Conservation (phyloP, 768 basidiomycete genomes). For the Nevesoporus exiguus region DNA sequence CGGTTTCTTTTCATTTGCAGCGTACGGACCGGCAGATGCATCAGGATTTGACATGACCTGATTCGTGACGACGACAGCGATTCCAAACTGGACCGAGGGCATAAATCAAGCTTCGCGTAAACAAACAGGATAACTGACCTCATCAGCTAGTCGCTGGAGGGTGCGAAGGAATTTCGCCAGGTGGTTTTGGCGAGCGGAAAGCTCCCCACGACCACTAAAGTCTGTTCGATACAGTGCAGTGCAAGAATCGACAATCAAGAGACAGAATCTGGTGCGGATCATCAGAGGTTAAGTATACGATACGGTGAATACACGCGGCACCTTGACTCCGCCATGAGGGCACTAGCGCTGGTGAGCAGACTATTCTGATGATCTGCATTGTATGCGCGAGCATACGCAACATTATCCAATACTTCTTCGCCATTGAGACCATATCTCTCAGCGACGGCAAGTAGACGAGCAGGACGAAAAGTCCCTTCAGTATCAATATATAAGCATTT, state of each 20-base stretch:
- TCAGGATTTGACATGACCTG: constrained; percentile 99
- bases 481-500: constrained; percentile 99
- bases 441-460: constrained; percentile 89
- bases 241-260: constrained; percentile 94
- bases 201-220: constrained; percentile 91
- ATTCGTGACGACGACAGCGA: constrained; percentile 96
- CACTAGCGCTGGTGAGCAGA: constrained; percentile 86
- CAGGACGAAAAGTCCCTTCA: constrained; percentile 97
- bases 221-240: constrained; percentile 95
- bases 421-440: constrained; percentile 96
- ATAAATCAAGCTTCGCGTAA: constrained; percentile 3
- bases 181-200: constrained; percentile 93
- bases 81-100: constrained; percentile 69
- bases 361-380: constrained; percentile 97
- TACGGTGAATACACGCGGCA: constrained; percentile 34
- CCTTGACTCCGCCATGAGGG: constrained; percentile 99
- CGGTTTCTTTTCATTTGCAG: constrained; percentile 93
- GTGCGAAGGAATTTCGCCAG: constrained; percentile 94
- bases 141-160: constrained; percentile 90
- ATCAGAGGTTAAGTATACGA: constrained; percentile 5
- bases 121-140: constrained; percentile 50
- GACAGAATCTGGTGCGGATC: constrained; percentile 68
- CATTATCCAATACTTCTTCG: constrained; percentile 97
- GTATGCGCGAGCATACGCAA: constrained; percentile 97
- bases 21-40: constrained; percentile 84